phyloP scores from a whole-genome alignment of 2,329 filamentous ascomycete species.

The Penicillium sp. region DNA sequence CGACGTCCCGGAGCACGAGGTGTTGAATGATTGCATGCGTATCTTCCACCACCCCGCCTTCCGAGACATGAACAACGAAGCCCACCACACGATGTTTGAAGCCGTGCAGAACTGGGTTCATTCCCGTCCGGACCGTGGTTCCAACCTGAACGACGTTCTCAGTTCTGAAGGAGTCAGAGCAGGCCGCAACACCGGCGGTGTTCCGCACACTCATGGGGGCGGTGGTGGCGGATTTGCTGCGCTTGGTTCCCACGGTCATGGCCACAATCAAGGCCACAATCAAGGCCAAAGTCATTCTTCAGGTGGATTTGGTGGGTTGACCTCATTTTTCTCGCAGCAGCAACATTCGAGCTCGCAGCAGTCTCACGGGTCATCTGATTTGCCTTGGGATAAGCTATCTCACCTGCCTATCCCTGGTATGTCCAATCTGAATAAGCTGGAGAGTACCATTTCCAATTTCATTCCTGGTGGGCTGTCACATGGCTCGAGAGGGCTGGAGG shows the following conservation, averaged over 20 bases:
- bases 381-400: slow-evolving; percentile 27
- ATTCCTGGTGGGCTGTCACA: slow-evolving; percentile 29
- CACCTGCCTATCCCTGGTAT: slow-evolving; percentile 32
- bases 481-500: slow-evolving; percentile 21
- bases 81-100: slow-evolving; percentile 85
- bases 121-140: slow-evolving; percentile 63
- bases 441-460: slow-evolving; percentile 31
- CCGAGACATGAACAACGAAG: slow-evolving; percentile 71
- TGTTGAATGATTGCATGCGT: slow-evolving; percentile 75
- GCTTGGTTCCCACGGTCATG: slow-evolving; percentile 24
- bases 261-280: background rate
- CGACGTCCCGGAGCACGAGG: slow-evolving; percentile 76
- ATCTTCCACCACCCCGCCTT: slow-evolving; percentile 90
- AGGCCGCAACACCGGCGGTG: slow-evolving; percentile 64
- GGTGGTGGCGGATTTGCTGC: slow-evolving; percentile 25
- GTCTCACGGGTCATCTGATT: slow-evolving; percentile 17
- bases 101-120: slow-evolving; percentile 81
- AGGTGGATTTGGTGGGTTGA: slow-evolving; percentile 13
- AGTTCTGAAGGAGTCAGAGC: slow-evolving; percentile 78
- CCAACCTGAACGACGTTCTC: slow-evolving; percentile 71
- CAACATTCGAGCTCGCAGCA: slow-evolving; percentile 8
- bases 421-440: slow-evolving; percentile 38
- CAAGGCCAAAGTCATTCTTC: slow-evolving; percentile 13
- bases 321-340: slow-evolving; percentile 20
- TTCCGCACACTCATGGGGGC: slow-evolving; percentile 35